Evolutionary conservation across 2,329 filamentous ascomycete genomes (phyloP).

Genomic region (Fusarium bactridioides): DNA sequence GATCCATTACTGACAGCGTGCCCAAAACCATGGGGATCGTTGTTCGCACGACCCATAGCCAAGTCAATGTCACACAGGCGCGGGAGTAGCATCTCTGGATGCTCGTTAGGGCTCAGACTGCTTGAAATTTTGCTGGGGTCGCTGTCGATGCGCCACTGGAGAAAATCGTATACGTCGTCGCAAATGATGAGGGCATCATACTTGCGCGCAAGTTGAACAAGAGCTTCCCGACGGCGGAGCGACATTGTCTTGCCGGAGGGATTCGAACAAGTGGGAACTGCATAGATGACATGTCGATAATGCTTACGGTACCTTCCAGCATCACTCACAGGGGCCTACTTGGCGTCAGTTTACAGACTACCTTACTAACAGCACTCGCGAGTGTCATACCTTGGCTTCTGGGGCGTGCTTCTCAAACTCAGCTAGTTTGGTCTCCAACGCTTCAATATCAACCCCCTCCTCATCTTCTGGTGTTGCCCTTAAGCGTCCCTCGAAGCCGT

Average conservation of each 20-base stretch:
- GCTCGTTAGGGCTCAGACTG: constrained; percentile 42
- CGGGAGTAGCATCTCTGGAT: constrained; percentile 66
- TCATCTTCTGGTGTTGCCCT: constrained; percentile 78
- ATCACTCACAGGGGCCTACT: constrained; percentile 59
- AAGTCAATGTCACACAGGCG: constrained; percentile 82
- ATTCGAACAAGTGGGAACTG: constrained; percentile 88
- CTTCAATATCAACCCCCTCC: constrained; percentile 76
- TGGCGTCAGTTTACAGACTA: not conserved
- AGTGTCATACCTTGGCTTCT: constrained; percentile 10
- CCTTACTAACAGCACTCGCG: too few relatives aligned
- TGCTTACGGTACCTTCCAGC: constrained; percentile 72
- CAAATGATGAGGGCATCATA: constrained; percentile 84
- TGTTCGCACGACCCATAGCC: constrained; percentile 62
- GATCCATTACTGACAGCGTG: constrained; percentile 86
- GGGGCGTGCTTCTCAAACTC: constrained; percentile 41
- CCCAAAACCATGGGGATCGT: constrained; percentile 67
- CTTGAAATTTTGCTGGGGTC: constrained; percentile 18
- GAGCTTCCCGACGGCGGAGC: constrained; percentile 67
- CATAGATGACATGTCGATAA: constrained; percentile 88
- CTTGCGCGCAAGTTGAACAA: constrained; percentile 79
- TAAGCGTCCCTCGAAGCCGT: constrained; percentile 73
- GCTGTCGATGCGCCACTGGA: constrained; percentile 72
- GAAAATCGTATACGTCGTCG: constrained; percentile 94
- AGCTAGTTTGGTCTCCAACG: constrained; percentile 45
- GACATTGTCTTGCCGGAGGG: constrained; percentile 87